These are phyloP conservation scores for Linanthus parryae DNA, from an alignment of 148 eudicot genomes.

Conservation along the genomic window DNA sequence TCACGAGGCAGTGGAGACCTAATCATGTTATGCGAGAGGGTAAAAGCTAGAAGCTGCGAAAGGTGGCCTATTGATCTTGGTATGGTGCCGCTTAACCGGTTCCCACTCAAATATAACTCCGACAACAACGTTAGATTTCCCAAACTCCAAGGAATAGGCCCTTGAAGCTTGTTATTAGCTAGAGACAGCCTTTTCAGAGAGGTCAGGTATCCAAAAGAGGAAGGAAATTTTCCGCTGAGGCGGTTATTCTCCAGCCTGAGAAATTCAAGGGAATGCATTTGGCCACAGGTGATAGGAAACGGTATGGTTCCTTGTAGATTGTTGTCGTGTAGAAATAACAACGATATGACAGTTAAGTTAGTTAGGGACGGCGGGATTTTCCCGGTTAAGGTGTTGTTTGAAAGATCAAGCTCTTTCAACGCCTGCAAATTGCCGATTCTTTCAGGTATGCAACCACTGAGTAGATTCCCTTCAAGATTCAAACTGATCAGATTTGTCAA, in stretches of 20 bases:
- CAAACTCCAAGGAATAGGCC: slow-evolving; percentile 41
- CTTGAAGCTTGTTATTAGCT: slow-evolving; percentile 35
- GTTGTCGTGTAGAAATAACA: slow-evolving; percentile 28
- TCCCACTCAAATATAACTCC: slow-evolving; percentile 35
- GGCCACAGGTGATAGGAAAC: too few species aligned
- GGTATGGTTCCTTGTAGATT: too few species aligned
- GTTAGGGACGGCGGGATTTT: slow-evolving; percentile 31
- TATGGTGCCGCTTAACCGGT: slow-evolving; percentile 35
- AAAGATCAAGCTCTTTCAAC: slow-evolving; percentile 36
- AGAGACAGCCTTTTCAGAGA: slow-evolving; percentile 44
- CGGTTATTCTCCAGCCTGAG: too few species aligned
- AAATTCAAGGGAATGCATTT: too few species aligned
- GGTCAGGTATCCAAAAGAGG: too few species aligned
- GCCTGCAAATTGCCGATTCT: slow-evolving; percentile 28
- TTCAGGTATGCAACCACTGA: slow-evolving; percentile 26
- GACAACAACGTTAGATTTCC: slow-evolving; percentile 26
- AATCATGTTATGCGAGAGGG: slow-evolving; percentile 36
- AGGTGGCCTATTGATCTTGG: slow-evolving; percentile 41
- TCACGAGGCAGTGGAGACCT: slow-evolving; percentile 45
- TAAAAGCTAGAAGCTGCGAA: slow-evolving; percentile 21
- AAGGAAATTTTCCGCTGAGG: too few species aligned
- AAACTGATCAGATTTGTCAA: slow-evolving; percentile 21
- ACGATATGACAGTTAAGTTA: slow-evolving; percentile 26
- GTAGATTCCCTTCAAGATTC: slow-evolving; percentile 32
- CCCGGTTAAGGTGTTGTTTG: slow-evolving; percentile 28